Percentiles rank a stretch among this genome's conserved stretches.
phyloP scores from a whole-genome alignment of 192 early-diverging fungal genomes.

The Coemansia sp. region DNA sequence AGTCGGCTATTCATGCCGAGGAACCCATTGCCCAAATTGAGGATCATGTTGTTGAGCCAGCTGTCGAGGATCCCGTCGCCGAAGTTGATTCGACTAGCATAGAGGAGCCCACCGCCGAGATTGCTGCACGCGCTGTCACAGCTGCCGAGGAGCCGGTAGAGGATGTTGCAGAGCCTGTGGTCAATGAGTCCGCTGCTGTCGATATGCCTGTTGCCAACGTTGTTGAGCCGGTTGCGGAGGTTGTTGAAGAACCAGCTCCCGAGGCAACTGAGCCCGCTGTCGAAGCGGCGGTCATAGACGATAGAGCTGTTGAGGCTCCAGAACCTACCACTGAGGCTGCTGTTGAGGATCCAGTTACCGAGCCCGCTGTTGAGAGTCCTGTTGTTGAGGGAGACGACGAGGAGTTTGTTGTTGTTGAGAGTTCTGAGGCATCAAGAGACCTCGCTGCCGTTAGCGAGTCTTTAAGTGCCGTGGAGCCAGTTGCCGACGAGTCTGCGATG shows the following conservation, averaged over 20 bases:
- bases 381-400: not conserved
- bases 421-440: not conserved
- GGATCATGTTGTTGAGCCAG: constrained; percentile 5
- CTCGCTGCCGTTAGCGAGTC: constrained; percentile 4
- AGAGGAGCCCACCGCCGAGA: not conserved
- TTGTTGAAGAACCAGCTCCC: not conserved
- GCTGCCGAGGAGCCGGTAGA: not conserved
- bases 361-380: not conserved
- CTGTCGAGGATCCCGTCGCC: not conserved
- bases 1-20: not conserved
- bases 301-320: not conserved
- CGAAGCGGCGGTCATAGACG: not conserved
- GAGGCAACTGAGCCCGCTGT: not conserved
- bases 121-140: not conserved
- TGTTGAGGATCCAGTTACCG: not conserved
- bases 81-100: too few relatives aligned
- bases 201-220: constrained; percentile 1
- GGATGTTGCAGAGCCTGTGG: not conserved
- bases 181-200: constrained; percentile 5
- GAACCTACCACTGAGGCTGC: not conserved
- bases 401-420: constrained; percentile 1
- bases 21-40: not conserved
- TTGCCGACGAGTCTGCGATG: constrained; percentile 3
- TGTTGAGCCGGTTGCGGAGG: not conserved
- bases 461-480: not conserved